Evolutionary conservation across 345 rosid species (phyloP).

Genomic region (Balakata baccata): DNA sequence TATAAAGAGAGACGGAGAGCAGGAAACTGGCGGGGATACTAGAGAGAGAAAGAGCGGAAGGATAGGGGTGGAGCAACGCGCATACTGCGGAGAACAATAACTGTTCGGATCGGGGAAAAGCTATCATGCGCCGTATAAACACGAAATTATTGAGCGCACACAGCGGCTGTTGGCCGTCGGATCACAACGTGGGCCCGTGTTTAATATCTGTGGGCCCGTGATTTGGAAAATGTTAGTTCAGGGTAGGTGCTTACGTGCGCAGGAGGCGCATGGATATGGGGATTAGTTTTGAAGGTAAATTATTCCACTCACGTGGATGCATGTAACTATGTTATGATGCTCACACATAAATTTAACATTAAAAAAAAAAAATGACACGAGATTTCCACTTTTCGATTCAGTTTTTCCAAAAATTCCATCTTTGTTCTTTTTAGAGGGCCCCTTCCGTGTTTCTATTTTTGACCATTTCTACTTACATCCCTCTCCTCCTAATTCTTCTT

Average conservation of each 20-base stretch:
- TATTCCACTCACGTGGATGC: too few relatives aligned
- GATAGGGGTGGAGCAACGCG: conserved; percentile 33
- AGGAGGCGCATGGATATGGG: not conserved
- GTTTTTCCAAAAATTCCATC: too few relatives aligned
- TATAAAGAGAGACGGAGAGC: not conserved
- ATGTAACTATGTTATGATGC: too few relatives aligned
- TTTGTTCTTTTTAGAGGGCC: too few relatives aligned
- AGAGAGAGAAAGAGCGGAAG: not conserved
- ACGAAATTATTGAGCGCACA: conserved; percentile 21
- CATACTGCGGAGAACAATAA: conserved; percentile 30
- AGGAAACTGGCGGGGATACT: conserved; percentile 31
- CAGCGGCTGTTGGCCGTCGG: conserved; percentile 21
- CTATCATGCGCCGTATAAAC: conserved; percentile 31
- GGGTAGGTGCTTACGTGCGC: not conserved
- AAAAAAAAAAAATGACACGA: too few relatives aligned
- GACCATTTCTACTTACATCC: too few relatives aligned
- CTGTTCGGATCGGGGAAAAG: conserved; percentile 13
- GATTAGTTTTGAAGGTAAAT: too few relatives aligned
- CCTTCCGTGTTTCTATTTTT: too few relatives aligned
- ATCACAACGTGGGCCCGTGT: not conserved
- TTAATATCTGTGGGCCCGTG: conserved; percentile 1
- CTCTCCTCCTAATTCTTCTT: too few relatives aligned
- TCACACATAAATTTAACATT: too few relatives aligned
- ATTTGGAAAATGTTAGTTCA: not conserved
- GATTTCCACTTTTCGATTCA: too few relatives aligned